Conservation (phyloP, 2,329 filamentous ascomycete genomes). For the Botryotinia convoluta region DNA sequence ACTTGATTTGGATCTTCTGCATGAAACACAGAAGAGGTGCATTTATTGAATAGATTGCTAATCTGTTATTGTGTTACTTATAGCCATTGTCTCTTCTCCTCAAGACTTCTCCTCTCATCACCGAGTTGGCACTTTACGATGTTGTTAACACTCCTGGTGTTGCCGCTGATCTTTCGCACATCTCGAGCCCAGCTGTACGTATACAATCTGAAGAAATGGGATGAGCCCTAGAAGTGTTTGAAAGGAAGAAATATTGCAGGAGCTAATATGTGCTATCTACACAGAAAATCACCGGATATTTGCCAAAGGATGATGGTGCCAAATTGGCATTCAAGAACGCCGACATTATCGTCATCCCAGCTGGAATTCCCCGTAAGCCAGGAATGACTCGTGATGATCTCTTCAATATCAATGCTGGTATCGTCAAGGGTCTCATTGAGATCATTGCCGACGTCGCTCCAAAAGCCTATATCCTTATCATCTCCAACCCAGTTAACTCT, state of each 20-base stretch:
- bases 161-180: slow-evolving; percentile 95
- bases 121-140: slow-evolving; percentile 94
- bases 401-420: slow-evolving; percentile 99
- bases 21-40: neutral
- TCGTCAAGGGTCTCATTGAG: slow-evolving; percentile 97
- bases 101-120: slow-evolving; percentile 80
- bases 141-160: slow-evolving; percentile 73
- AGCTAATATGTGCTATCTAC: slow-evolving; percentile 39
- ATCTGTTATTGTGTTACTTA: neutral
- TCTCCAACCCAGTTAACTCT: slow-evolving; percentile 99
- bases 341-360: slow-evolving; percentile 95
- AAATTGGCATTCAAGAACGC: slow-evolving; percentile 76
- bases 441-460: slow-evolving; percentile 84
- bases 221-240: no score
- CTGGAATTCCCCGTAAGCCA: slow-evolving; percentile 89
- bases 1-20: neutral
- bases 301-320: slow-evolving; percentile 73
- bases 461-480: slow-evolving; percentile 93
- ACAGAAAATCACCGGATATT: slow-evolving; percentile 88
- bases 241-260: neutral
- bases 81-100: slow-evolving; percentile 93
- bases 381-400: slow-evolving; percentile 99
- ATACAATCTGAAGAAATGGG: neutral
- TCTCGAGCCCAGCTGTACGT: slow-evolving; percentile 58
- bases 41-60: neutral